Evolutionary conservation across 2,329 filamentous ascomycete genomes (phyloP).

Genomic region (Fonsecaea monophora): DNA sequence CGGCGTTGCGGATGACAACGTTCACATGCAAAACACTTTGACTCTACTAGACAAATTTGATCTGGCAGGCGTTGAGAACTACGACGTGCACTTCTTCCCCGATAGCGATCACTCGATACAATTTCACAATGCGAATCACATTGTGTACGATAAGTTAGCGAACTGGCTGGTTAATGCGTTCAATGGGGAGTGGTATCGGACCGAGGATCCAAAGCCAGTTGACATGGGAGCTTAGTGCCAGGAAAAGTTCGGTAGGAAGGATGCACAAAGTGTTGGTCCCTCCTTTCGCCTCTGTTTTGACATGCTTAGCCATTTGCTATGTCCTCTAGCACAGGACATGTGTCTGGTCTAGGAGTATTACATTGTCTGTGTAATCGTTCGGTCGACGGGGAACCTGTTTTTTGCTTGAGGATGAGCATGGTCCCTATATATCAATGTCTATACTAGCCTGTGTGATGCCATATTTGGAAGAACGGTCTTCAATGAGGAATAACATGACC

Average conservation of each 20-base stretch:
- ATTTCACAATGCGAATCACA: conserved; percentile 89
- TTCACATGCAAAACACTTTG: conserved; percentile 94
- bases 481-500: background rate
- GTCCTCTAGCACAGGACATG: background rate
- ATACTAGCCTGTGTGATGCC: background rate
- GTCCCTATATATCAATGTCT: background rate
- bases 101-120: conserved; percentile 95
- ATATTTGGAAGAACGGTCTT: background rate
- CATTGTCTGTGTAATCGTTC: background rate
- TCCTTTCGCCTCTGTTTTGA: background rate
- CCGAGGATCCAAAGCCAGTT: conserved; percentile 34
- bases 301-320: background rate
- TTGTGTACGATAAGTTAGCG: conserved; percentile 87
- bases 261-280: background rate
- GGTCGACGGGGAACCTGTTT: background rate
- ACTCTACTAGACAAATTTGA: conserved; percentile 87
- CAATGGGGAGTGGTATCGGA: conserved; percentile 87
- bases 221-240: conserved; percentile 1
- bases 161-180: conserved; percentile 98
- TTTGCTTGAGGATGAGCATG: background rate
- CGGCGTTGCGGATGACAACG: conserved; percentile 94
- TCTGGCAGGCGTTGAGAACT: conserved; percentile 81
- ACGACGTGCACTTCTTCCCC: conserved; percentile 95
- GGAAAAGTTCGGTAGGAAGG: background rate
- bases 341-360: too few relatives aligned